These are phyloP conservation scores for Digitaria exilis DNA, from an alignment of 202 grass and related monocot species.

Conservation along the genomic window DNA sequence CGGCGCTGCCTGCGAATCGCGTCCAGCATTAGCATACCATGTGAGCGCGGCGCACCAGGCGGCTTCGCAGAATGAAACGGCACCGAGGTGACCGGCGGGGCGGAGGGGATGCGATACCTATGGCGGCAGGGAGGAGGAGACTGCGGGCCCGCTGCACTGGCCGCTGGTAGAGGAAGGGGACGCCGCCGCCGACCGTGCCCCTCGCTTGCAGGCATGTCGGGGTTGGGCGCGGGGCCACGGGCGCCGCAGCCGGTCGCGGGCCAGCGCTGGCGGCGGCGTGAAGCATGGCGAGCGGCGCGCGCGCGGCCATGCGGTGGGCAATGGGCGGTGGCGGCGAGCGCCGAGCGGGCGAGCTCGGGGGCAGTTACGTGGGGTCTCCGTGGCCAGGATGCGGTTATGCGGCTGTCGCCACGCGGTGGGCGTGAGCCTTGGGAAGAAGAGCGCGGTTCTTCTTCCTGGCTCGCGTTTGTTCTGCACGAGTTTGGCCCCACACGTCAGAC, in stretches of 20 bases:
- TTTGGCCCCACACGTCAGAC: too few relatives aligned
- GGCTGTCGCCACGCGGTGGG: slow-evolving; percentile 35
- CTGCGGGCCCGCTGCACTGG: too few relatives aligned
- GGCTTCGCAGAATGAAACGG: background rate
- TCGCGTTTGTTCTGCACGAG: slow-evolving; percentile 4
- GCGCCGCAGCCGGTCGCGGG: slow-evolving; percentile 1
- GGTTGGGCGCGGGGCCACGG: background rate
- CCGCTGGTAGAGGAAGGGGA: too few relatives aligned
- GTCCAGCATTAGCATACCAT: background rate
- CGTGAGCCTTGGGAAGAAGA: slow-evolving; percentile 26
- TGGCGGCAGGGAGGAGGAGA: slow-evolving; percentile 37
- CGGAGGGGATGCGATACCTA: slow-evolving; percentile 40
- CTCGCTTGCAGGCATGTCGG: slow-evolving; percentile 7
- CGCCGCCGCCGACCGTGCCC: too few relatives aligned
- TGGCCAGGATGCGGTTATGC: slow-evolving; percentile 29
- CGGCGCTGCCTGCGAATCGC: slow-evolving; percentile 23
- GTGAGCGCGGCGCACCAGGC: background rate
- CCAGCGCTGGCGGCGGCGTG: slow-evolving; percentile 15
- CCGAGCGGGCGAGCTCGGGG: background rate
- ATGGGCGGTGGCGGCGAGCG: background rate
- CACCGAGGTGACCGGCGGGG: background rate
- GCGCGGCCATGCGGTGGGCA: slow-evolving; percentile 35
- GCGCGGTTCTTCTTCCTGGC: background rate
- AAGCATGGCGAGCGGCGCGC: slow-evolving; percentile 20
- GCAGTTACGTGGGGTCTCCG: slow-evolving; percentile 21